A percentile compares a stretch with the other conserved stretches of the same genome.
Evolutionary conservation across 495 filamentous ascomycete species (phyloP).

Genomic region (Aspergillus bridgeri): DNA sequence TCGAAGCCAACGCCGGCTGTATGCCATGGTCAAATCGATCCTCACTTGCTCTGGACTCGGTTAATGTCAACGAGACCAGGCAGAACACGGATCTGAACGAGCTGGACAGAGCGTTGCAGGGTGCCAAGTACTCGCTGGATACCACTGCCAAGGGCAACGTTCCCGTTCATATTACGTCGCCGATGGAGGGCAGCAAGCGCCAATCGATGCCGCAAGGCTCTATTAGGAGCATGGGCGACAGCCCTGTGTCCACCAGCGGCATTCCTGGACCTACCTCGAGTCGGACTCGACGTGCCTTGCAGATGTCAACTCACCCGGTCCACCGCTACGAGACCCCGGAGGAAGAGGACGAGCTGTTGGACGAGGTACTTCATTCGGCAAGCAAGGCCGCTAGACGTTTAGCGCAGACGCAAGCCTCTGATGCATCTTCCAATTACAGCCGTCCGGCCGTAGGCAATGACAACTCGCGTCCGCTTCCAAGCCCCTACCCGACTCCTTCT

Average conservation of each 20-base stretch:
- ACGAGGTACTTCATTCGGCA: slow-evolving; percentile 69
- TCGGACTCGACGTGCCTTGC: slow-evolving; percentile 76
- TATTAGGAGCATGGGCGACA: slow-evolving; percentile 60
- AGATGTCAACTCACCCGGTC: slow-evolving; percentile 65
- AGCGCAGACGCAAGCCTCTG: slow-evolving; percentile 44
- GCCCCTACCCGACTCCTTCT: slow-evolving; percentile 88
- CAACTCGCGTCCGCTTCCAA: slow-evolving; percentile 52
- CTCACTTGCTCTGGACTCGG: slow-evolving; percentile 75
- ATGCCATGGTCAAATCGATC: slow-evolving; percentile 84
- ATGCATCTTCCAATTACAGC: slow-evolving; percentile 39
- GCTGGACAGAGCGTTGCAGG: slow-evolving; percentile 77
- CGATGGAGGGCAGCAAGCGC: slow-evolving; percentile 55
- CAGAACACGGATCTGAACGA: slow-evolving; percentile 52
- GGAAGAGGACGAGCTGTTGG: slow-evolving; percentile 92
- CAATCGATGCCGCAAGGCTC: slow-evolving; percentile 73
- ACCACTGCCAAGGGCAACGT: slow-evolving; percentile 46
- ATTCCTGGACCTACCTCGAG: slow-evolving; percentile 68
- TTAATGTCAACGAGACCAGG: slow-evolving; percentile 45
- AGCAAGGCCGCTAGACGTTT: slow-evolving; percentile 54
- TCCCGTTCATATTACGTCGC: slow-evolving; percentile 42
- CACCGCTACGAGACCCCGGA: slow-evolving; percentile 91
- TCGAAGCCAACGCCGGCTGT: slow-evolving; percentile 89
- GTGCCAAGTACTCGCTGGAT: slow-evolving; percentile 62
- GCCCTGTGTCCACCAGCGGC: slow-evolving; percentile 50
- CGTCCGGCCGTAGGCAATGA: slow-evolving; percentile 54